Base-by-base conservation (phyloP, 306 rosid genomes). In the Quercus mongolica region DNA sequence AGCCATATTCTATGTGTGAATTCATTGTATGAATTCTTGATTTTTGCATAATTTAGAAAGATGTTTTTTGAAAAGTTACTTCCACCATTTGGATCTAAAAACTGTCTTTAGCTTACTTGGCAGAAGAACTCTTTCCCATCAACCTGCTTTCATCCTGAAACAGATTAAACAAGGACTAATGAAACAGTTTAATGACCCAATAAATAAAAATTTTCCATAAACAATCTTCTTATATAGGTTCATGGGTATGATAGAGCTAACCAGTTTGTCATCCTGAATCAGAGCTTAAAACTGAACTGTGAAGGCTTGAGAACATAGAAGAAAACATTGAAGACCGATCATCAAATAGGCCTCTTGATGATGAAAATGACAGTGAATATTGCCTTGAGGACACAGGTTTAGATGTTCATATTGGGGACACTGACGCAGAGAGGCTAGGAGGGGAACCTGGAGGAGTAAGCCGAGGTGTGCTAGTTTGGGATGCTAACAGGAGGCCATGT, bases 111-210 rank as follows among this genome's bases (percentile, higher is more conserved):
- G 98, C 99, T 95, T 85, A 93, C 99, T 87, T 95, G 98, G 86
- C 94, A 97, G 83, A 93, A 93, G 82, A 91, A 95, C 81, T 93
- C 98, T 82, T 95, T 95, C 63, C 98, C 99, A 71, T 90, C 98
- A 70, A 95, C 96, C 41, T 89, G 84, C 19, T 96, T 93, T 83
- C 98, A 86, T 69, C 87, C 99, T 93, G 79, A 77, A 81, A 77
- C 49, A 80, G 18, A 79, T 23, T 5, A 62, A 75, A 78, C 73
- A 74, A 46, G 13, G 58, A 73, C 58, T 69, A 58, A n/a, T 31
- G 68, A 73, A 69, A 63, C 7, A 18, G 8, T 54, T 46, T 25
- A 30, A 30, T 3, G 10, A 58, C 7, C 44, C 21, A 13, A 26
- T 30, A 17, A 31, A 31, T 31, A 65, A 7, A 17, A 25, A 4